phyloP scores from a whole-genome alignment of 306 rosid species.

The Corylus avellana region DNA sequence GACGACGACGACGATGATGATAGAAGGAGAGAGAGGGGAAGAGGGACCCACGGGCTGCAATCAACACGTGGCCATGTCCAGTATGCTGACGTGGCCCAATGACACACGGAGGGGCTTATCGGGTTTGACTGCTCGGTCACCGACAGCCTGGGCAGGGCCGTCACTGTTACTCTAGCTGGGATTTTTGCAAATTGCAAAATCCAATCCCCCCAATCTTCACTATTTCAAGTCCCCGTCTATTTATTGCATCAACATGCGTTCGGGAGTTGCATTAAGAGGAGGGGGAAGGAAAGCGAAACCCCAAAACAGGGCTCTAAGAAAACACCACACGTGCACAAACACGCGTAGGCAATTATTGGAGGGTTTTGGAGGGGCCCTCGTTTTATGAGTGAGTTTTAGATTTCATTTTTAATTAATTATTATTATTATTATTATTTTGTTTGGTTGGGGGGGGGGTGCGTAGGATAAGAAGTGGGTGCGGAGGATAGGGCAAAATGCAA shows the following conservation, averaged over 20 bases:
- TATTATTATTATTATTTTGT: too few species aligned
- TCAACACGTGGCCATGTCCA: constrained; percentile 81
- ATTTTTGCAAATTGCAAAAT: too few species aligned
- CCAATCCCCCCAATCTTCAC: background rate
- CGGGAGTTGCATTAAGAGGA: background rate
- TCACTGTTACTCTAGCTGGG: constrained; percentile 41
- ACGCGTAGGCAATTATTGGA: constrained; percentile 54
- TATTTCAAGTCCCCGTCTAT: background rate
- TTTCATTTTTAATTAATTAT: background rate
- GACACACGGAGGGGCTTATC: constrained; percentile 28
- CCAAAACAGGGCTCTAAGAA: background rate
- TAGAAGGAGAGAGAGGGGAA: background rate
- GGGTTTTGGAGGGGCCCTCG: background rate
- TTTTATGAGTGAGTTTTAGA: too few species aligned
- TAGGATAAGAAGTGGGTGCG: background rate
- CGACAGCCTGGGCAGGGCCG: constrained; percentile 53
- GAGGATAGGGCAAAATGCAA: background rate
- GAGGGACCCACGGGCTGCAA: constrained; percentile 55
- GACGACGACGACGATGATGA: too few species aligned
- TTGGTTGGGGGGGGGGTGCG: background rate
- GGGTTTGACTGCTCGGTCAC: constrained; percentile 59
- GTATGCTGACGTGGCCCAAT: constrained; percentile 57
- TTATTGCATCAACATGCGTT: background rate
- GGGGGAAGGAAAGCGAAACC: background rate
- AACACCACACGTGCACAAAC: constrained; percentile 93